A percentile compares a stretch with the other conserved stretches of the same genome.
These are phyloP conservation scores for Kalmanozyma brasiliensis DNA, from an alignment of 1,284 basidiomycete genomes.

Conservation along the genomic window DNA sequence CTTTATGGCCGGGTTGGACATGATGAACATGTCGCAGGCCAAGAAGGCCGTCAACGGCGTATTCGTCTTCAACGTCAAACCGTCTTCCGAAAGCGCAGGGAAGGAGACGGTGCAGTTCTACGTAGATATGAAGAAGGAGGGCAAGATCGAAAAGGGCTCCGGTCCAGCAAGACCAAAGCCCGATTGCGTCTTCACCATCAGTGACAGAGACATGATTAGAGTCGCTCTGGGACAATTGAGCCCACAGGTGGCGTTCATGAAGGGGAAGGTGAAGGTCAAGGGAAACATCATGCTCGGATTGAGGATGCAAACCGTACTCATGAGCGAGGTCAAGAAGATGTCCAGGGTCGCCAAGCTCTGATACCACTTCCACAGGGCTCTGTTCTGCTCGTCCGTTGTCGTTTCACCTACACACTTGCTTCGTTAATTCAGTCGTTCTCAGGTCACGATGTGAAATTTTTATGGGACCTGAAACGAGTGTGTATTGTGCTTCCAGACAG, in stretches of 20 bases:
- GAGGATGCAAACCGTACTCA: constrained; percentile 54
- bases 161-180: constrained; percentile 54
- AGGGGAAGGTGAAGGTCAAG: constrained; percentile 57
- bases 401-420: too few relatives aligned
- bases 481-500: neutral
- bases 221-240: constrained; percentile 51
- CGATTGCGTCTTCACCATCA: constrained; percentile 51
- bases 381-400: too few relatives aligned
- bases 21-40: constrained; percentile 54
- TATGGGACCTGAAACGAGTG: too few relatives aligned
- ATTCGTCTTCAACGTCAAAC: constrained; percentile 54
- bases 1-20: constrained; percentile 49
- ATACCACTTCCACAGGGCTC: too few relatives aligned
- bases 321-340: constrained; percentile 56
- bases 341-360: constrained; percentile 47
- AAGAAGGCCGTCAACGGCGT: constrained; percentile 55
- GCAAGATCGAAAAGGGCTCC: constrained; percentile 40
- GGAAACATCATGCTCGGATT: constrained; percentile 60
- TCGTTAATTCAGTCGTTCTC: too few relatives aligned
- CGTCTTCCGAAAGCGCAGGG: constrained; percentile 14
- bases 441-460: too few relatives aligned
- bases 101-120: constrained; percentile 45
- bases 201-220: constrained; percentile 58
- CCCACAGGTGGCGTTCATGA: constrained; percentile 57
- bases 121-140: constrained; percentile 56